A percentile compares a stretch with the other conserved stretches of the same genome.
Evolutionary conservation across 495 filamentous ascomycete species (phyloP).

Genomic region (Neurospora sp.): DNA sequence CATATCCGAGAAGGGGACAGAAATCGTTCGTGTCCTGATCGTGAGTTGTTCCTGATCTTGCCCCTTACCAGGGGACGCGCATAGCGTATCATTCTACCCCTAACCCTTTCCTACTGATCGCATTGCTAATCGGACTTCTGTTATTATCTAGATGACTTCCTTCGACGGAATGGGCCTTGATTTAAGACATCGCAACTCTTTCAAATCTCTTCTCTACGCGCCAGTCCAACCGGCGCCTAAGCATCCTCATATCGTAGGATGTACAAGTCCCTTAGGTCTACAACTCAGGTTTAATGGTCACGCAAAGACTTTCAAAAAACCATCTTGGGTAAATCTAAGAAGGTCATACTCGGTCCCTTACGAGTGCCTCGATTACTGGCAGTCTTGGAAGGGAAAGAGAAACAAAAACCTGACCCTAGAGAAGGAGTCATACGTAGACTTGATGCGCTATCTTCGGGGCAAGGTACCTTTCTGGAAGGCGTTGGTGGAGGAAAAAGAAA

Average conservation of each 20-base stretch:
- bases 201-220: not conserved
- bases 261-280: too few species aligned
- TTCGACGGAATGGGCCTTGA: fast-evolving
- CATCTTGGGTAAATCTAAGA: not conserved
- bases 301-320: not conserved
- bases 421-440: not conserved
- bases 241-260: not conserved
- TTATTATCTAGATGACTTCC: not conserved
- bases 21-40: not conserved
- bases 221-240: not conserved
- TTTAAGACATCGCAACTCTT: too few species aligned
- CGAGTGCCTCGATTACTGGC: not conserved
- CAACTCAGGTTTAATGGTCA: not conserved
- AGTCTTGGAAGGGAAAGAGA: not conserved
- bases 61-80: not conserved
- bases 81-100: not conserved
- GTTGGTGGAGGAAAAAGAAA: too few species aligned
- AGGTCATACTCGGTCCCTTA: not conserved
- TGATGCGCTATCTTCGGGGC: not conserved
- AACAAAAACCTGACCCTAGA: not conserved
- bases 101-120: not conserved
- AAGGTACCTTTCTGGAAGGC: fast-evolving
- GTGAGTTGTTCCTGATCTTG: not conserved
- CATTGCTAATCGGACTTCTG: not conserved
- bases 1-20: not conserved